A percentile compares a stretch with the other conserved stretches of the same genome.
phyloP scores from a whole-genome alignment of 768 basidiomycete species.

The Cystofilobasidium macerans region DNA sequence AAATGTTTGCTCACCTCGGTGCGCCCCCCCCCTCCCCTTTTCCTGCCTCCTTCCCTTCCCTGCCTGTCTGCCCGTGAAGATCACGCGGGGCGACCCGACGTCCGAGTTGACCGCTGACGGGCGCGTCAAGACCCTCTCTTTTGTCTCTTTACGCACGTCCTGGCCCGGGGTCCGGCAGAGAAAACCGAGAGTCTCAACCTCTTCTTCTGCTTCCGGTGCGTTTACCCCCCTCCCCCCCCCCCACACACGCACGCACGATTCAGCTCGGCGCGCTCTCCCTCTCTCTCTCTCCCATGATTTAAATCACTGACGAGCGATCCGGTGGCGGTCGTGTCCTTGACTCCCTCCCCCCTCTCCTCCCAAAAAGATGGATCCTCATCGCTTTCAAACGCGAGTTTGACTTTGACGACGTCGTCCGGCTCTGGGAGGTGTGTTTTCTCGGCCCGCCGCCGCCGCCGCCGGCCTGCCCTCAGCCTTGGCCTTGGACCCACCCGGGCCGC shows the following conservation, averaged over 20 bases:
- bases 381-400: slow-evolving; percentile 93
- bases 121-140: slow-evolving; percentile 1
- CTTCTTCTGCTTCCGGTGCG: slow-evolving; percentile 95
- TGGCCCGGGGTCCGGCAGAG: slow-evolving; percentile 45
- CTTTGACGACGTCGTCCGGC: slow-evolving; percentile 72
- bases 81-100: too few relatives aligned
- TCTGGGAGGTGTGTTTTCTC: slow-evolving; percentile 67
- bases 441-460: too few relatives aligned
- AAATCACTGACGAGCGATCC: too few relatives aligned
- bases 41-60: background rate
- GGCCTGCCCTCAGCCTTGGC: too few relatives aligned
- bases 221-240: too few relatives aligned
- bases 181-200: slow-evolving; percentile 78
- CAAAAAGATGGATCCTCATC: slow-evolving; percentile 73
- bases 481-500: too few relatives aligned
- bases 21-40: slow-evolving; percentile 25
- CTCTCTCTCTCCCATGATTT: too few relatives aligned
- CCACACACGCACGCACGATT: too few relatives aligned
- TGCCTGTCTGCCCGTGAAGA: too few relatives aligned
- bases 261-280: too few relatives aligned
- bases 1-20: slow-evolving; percentile 85
- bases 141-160: background rate
- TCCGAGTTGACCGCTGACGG: background rate
- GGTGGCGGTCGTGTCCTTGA: too few relatives aligned
- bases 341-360: too few relatives aligned